Evolutionary conservation across 768 basidiomycete species (phyloP), one percentile per base, ranked within the genome.

Genomic region (Leccinum uliginosum): DNA sequence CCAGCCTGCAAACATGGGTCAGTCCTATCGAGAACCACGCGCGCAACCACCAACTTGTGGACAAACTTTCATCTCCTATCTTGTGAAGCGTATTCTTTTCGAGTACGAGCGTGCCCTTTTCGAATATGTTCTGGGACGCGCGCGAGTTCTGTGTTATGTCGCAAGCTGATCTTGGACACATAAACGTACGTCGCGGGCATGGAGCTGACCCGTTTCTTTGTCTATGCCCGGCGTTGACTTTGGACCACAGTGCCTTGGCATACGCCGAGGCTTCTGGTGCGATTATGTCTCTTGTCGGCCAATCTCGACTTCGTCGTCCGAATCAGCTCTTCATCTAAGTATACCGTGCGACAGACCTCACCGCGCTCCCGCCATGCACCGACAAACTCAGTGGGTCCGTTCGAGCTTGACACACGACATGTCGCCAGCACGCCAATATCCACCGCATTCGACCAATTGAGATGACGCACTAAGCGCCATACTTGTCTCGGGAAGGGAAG

Each of bases 311-410:
- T n/a, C n/a, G n/a, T n/a, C n/a, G n/a, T n/a, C n/a, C n/a, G n/a
- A n/a, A n/a, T n/a, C n/a, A n/a, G n/a, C n/a, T n/a, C n/a, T n/a
- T n/a, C n/a, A n/a, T n/a, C n/a, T n/a, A n/a, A n/a, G n/a, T n/a
- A n/a, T n/a, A n/a, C n/a, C n/a, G n/a, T n/a, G n/a, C n/a, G n/a
- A n/a, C n/a, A n/a, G n/a, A n/a, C n/a, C n/a, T n/a, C n/a, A n/a
- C n/a, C n/a, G n/a, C n/a, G n/a, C n/a, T n/a, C n/a, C n/a, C n/a
- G n/a, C n/a, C 97, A 99, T 51, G 97, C 97, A 50, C 97, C 97
- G 46, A 99, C 97, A 68, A 99, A 98, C 72, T n/a, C n/a, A n/a
- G n/a, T 99, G 97, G 59, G 98, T 98, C n/a, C 97, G 85, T 71
- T 98, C 97, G 52, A 99, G 79, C 66, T 87, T 91, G 64, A 99